These are phyloP conservation scores for Thielaviopsis ethacetica DNA, from an alignment of 2,329 filamentous ascomycete species.

Conservation along the genomic window DNA sequence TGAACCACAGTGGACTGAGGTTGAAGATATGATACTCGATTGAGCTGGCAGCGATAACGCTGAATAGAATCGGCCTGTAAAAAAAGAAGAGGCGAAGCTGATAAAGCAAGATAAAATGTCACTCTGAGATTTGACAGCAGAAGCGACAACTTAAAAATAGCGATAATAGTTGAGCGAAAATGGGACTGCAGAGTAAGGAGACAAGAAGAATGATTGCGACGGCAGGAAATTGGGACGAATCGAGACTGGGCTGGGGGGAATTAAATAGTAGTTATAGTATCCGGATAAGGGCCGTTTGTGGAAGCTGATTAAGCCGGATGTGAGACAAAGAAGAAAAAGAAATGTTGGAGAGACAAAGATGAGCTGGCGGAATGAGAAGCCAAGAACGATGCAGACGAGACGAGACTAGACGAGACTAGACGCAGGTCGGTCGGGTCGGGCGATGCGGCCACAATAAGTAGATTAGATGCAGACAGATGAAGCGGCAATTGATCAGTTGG, in stretches of 20 bases:
- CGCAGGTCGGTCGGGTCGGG: background rate
- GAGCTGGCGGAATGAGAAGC: background rate
- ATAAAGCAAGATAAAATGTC: background rate
- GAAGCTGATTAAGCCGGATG: background rate
- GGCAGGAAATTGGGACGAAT: background rate
- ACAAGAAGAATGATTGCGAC: background rate
- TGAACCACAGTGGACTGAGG: constrained; percentile 12
- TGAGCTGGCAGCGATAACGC: background rate
- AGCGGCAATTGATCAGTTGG: background rate
- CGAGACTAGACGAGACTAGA: background rate
- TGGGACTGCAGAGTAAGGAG: background rate
- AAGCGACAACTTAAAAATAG: background rate
- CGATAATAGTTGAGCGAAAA: background rate
- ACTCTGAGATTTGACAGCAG: background rate
- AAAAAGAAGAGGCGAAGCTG: background rate
- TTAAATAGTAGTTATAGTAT: background rate
- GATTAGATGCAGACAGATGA: background rate
- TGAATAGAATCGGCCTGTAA: background rate
- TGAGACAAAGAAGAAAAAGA: background rate
- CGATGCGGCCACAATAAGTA: background rate
- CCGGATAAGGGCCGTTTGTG: background rate
- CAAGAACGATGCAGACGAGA: background rate
- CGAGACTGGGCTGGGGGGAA: too few species aligned
- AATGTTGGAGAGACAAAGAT: background rate
- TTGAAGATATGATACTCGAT: constrained; percentile 9